These are phyloP conservation scores for Penicillium sp. DNA, from an alignment of 2,329 filamentous ascomycete genomes.

Conservation along the genomic window DNA sequence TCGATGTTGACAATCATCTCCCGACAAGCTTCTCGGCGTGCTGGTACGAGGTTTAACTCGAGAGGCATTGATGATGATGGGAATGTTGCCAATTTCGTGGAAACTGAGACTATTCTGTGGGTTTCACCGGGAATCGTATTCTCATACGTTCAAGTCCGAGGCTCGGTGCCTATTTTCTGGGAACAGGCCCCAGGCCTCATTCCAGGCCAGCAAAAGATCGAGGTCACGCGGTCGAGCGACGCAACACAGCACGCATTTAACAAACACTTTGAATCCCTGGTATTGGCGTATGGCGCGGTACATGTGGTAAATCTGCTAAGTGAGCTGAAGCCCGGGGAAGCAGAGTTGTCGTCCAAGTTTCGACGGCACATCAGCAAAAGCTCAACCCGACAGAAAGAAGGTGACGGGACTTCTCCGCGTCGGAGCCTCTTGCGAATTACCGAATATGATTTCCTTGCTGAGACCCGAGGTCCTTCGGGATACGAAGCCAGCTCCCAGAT, in stretches of 20 bases:
- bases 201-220: conserved; percentile 89
- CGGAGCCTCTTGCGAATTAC: conserved; percentile 70
- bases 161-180: conserved; percentile 94
- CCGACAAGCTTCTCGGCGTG: conserved; percentile 76
- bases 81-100: conserved; percentile 97
- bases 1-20: conserved; percentile 85
- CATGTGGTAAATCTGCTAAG: conserved; percentile 94
- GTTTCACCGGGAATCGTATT: conserved; percentile 68
- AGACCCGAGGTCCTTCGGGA: conserved; percentile 74
- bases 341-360: conserved; percentile 72
- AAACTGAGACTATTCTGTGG: conserved; percentile 90
- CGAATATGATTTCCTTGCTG: conserved; percentile 93
- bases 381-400: conserved; percentile 53
- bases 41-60: conserved; percentile 93
- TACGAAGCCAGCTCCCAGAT: conserved; percentile 89
- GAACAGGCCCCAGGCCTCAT: conserved; percentile 82
- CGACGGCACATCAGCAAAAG: conserved; percentile 66
- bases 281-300: conserved; percentile 76
- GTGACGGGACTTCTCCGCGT: conserved; percentile 49
- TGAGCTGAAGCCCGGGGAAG: conserved; percentile 74
- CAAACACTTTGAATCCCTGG: conserved; percentile 83
- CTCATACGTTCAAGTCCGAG: conserved; percentile 85
- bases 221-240: conserved; percentile 75
- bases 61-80: conserved; percentile 95
- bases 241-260: conserved; percentile 91